Evolutionary conservation across 768 basidiomycete species (phyloP), one percentile per base, ranked within the genome.

Genomic region (Boletus huronensis): DNA sequence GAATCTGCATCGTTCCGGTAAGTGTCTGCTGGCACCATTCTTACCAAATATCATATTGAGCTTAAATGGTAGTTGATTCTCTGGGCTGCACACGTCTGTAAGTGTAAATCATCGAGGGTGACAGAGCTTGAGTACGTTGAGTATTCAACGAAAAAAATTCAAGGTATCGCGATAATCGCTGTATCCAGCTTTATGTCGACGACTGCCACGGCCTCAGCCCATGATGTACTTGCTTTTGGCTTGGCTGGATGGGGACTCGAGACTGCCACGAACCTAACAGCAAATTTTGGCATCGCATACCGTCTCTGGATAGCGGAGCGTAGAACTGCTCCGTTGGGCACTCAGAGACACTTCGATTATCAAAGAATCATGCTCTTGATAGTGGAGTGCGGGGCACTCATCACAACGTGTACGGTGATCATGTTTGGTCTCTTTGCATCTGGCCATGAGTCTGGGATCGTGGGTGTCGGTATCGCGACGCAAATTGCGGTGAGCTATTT

Each of bases 211-310:
- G 44, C 31, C 2, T 25, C 44, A 17, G 9, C 55, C 11, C 42
- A 39, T 0, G 10, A 59, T 7, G 11, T 64, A 10, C 25, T 49
- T 34, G 14, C 19, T 1, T 57, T 59, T 36, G 56, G 56, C 31
- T 46, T 64, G 17, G 21, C 55, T n/a, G 63, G 49, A 17, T 64
- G 63, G 63, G 59, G 59, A 25, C 38, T 64, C 16, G 63, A 64
- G 29, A 53, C 53, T 10, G 46, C 43, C 14, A 55, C 60, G 10
- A 64, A 64, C 17, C 29, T 64, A 3, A 45, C 54, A 16, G 48
- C 59, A 34, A 62, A 58, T 28, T 54, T 55, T 44, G 52, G 60
- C 16, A 64, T 64, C 17, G 59, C 63, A 16, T 62, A 62, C 38
- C 55, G 59, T 43, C 45, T 64, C 38, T 57, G 54, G 59, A 51